A percentile compares a stretch with the other conserved stretches of the same genome.
These are phyloP conservation scores for Penicillium vulpinum DNA, from an alignment of 2,329 filamentous ascomycete genomes.

Conservation along the genomic window DNA sequence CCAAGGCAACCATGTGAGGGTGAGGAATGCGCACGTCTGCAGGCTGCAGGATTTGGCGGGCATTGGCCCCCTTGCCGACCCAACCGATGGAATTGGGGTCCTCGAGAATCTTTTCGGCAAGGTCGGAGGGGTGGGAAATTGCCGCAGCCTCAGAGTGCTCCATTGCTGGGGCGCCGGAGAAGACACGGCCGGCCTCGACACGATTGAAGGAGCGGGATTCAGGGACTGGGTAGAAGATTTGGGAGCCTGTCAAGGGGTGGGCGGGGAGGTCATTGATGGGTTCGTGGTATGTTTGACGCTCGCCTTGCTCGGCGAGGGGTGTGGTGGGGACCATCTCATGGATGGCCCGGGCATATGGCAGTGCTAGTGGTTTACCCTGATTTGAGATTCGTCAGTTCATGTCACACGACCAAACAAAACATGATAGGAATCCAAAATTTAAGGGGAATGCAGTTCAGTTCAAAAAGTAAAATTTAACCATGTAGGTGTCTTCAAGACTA, in stretches of 20 bases:
- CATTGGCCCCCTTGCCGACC: constrained; percentile 44
- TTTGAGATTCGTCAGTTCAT: constrained; percentile 13
- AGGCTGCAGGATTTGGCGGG: constrained; percentile 57
- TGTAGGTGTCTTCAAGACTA: constrained; percentile 96
- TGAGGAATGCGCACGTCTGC: constrained; percentile 65
- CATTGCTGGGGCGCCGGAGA: constrained; percentile 49
- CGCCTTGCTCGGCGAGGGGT: constrained; percentile 41
- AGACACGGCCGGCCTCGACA: constrained; percentile 63
- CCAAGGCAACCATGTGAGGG: constrained; percentile 56
- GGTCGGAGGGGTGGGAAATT: constrained; percentile 31
- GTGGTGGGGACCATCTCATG: constrained; percentile 76
- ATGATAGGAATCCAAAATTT: constrained; percentile 2
- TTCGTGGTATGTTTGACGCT: constrained; percentile 53
- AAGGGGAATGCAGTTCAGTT: constrained; percentile 23
- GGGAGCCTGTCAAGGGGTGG: constrained; percentile 54
- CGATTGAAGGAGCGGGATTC: constrained; percentile 67
- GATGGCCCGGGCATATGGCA: constrained; percentile 73
- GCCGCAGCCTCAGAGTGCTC: constrained; percentile 23
- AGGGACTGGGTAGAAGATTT: constrained; percentile 64
- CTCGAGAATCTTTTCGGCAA: constrained; percentile 34
- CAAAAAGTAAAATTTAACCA: constrained; percentile 62
- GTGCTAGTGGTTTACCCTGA: constrained; percentile 74
- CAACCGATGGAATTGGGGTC: constrained; percentile 40
- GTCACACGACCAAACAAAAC: constrained; percentile 22
- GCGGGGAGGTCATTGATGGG: constrained; percentile 65